Percentiles rank a stretch among this genome's conserved stretches.
Evolutionary conservation across 768 basidiomycete species (phyloP).

Genomic region (Leccinum obscurum): DNA sequence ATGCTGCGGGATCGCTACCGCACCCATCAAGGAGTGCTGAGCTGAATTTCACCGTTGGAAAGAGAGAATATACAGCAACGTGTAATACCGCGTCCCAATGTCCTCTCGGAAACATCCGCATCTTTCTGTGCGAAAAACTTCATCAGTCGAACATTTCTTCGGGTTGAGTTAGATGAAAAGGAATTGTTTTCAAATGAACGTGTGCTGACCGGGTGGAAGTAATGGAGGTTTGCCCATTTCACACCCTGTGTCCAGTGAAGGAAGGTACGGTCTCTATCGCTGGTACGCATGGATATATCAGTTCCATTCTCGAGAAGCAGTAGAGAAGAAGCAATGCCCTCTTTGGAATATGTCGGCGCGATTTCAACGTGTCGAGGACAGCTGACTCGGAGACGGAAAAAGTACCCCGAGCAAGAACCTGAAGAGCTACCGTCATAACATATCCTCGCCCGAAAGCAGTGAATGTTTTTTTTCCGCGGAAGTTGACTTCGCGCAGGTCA

Average conservation of each 20-base stretch:
- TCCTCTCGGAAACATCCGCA: not conserved
- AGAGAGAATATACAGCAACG: not conserved
- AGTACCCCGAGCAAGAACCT: not conserved
- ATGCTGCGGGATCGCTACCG: not conserved
- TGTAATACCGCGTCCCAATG: not conserved
- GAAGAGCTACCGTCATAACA: not conserved
- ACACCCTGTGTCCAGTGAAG: not conserved
- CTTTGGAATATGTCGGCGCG: not conserved
- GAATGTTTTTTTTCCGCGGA: not conserved
- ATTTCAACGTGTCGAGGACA: not conserved
- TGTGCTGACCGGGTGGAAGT: not conserved
- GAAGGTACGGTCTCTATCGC: not conserved
- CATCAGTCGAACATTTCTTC: not conserved
- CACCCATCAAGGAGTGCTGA: not conserved
- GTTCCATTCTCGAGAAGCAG: slow-evolving; percentile 1
- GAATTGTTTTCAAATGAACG: not conserved
- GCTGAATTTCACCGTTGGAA: not conserved
- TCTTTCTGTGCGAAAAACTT: not conserved
- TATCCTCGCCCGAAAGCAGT: not conserved
- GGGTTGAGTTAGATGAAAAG: not conserved
- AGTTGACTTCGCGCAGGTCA: not conserved
- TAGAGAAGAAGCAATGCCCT: not conserved
- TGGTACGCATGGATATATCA: not conserved
- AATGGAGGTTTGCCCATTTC: not conserved
- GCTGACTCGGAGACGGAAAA: not conserved